A percentile compares a stretch with the other conserved stretches of the same genome.
Evolutionary conservation across 2,329 filamentous ascomycete species (phyloP).

Genomic region (Aspergillus awamori): DNA sequence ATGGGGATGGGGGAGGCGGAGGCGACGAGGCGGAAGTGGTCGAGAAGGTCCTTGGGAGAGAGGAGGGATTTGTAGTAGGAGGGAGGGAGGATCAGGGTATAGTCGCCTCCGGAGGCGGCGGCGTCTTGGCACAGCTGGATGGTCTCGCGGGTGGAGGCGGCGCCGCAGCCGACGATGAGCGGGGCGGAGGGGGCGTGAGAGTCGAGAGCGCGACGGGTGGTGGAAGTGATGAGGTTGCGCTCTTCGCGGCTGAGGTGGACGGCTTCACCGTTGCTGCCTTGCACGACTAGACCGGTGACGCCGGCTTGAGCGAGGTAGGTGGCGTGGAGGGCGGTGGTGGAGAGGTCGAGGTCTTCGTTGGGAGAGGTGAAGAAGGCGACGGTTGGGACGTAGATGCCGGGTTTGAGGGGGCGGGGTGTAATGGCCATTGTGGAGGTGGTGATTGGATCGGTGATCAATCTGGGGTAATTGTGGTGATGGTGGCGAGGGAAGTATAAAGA

Average conservation of each 20-base stretch:
- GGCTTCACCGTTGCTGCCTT: constrained; percentile 82
- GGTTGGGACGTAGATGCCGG: constrained; percentile 72
- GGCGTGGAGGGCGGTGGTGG: constrained; percentile 61
- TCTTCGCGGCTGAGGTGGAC: constrained; percentile 75
- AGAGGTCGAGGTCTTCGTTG: constrained; percentile 67
- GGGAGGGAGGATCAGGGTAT: constrained; percentile 74
- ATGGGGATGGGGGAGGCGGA: constrained; percentile 63
- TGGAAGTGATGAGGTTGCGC: constrained; percentile 67
- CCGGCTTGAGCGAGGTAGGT: constrained; percentile 72
- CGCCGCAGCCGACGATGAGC: constrained; percentile 74
- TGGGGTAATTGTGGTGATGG: background rate
- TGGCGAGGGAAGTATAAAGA: background rate
- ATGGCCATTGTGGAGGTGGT: constrained; percentile 24
- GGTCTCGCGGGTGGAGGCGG: constrained; percentile 73
- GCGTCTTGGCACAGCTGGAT: constrained; percentile 71
- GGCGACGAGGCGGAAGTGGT: constrained; percentile 69
- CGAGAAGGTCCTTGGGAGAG: constrained; percentile 59
- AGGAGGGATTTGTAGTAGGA: constrained; percentile 74
- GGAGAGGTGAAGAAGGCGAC: constrained; percentile 70
- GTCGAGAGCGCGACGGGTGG: constrained; percentile 71
- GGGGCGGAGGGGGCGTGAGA: constrained; percentile 66
- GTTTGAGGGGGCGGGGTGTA: constrained; percentile 33
- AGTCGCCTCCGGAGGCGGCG: constrained; percentile 70
- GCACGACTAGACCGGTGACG: constrained; percentile 72
- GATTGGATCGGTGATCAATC: background rate